Evolutionary conservation across 1,284 basidiomycete species (phyloP), one percentile per base, ranked within the genome.

Genomic region (Cryptococcus sp.): DNA sequence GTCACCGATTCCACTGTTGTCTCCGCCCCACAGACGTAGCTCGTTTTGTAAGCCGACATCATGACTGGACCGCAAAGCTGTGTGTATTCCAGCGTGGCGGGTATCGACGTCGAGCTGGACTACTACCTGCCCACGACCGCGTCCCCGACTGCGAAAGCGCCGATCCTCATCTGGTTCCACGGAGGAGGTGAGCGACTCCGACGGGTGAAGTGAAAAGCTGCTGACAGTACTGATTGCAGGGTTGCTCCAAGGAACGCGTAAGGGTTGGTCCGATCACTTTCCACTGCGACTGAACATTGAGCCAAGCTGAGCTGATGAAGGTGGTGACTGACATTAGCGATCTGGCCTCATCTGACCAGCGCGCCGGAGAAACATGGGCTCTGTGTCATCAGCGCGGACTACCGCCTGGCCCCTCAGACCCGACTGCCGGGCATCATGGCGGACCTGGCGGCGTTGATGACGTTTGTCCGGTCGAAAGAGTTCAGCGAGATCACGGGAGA

Each of bases 351-450:
- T 47, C 35, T 61, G 3, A 16, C 20, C 10, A 42, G 38, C 48
- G 52, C 60, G 17, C 48, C 49, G 1, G 52, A 44, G 35, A 58
- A 57, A 35, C 53, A 61, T 20, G 53, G 53, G 16, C 49, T 61
- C 38, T 61, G 60, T 38, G 23, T 61, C 20, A 56, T 61, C 11
- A 42, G 48, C 8, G 60, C 60, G 5, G 60, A 61, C 56, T 61
- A 61, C 39, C 56, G 56, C 20, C 60, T 69, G 10, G 59, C 67
- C 16, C 60, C 60, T 35, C 60, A 61, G 45, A 61, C 56, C 17
- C 56, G 60, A 20, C 40, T 61, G 31, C 60, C 60, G 5, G 60
- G 53, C 25, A 57, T 61, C 50, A 35, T 61, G 52, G 47, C 41
- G 7, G 56, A 57, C 56, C 16, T 57, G 31, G 48, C 23, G 44